These are phyloP conservation scores for Tilletia setariae DNA, from an alignment of 1,284 basidiomycete species.

Conservation along the genomic window DNA sequence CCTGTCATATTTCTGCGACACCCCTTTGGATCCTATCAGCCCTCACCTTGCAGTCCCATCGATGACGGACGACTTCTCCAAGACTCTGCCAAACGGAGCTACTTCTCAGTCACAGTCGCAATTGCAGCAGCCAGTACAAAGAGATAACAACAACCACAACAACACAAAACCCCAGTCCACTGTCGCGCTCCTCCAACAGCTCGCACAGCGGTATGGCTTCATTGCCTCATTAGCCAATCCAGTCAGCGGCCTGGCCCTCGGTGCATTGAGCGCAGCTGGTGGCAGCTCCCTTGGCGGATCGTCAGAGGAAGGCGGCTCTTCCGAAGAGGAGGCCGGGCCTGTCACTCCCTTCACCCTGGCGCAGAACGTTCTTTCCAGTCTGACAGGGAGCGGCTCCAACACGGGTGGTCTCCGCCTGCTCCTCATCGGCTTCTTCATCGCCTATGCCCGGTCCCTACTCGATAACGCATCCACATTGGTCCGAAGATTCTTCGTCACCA, in stretches of 20 bases:
- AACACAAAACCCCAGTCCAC: background rate
- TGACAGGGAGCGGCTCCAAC: background rate
- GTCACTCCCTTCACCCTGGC: background rate
- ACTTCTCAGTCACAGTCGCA: background rate
- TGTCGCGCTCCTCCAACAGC: background rate
- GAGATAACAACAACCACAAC: background rate
- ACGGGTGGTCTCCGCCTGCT: background rate
- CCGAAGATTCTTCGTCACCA: constrained; percentile 15
- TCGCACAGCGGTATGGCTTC: constrained; percentile 6
- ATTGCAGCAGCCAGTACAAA: background rate
- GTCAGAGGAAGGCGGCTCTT: background rate
- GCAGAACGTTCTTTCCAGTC: background rate
- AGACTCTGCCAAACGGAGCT: no score
- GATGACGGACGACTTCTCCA: no score
- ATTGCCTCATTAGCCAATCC: constrained; percentile 10
- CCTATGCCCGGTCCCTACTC: constrained; percentile 3
- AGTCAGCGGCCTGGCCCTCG: constrained; percentile 7
- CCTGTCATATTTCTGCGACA: no score
- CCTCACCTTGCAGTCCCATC: no score
- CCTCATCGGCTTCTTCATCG: constrained; percentile 11
- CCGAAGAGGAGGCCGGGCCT: no score
- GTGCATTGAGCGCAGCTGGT: background rate
- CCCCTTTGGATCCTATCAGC: no score
- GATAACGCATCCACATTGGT: background rate
- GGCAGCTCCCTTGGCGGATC: background rate